Evolutionary conservation across 2,329 filamentous ascomycete species (phyloP), one percentile per base, ranked within the genome.

Genomic region (Ustilaginoidea virens): DNA sequence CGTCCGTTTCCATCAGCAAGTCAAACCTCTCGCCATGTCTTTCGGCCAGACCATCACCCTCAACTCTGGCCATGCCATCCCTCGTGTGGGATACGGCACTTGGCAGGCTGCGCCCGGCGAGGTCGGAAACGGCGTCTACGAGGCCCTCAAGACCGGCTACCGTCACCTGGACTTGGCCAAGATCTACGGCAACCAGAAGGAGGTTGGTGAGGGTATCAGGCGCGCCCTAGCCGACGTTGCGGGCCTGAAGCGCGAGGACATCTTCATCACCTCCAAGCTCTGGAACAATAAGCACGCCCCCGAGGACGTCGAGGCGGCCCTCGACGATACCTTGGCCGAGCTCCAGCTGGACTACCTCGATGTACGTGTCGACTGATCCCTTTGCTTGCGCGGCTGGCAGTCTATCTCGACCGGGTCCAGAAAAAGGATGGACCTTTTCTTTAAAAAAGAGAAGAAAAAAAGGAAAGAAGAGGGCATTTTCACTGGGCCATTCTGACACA

Each of bases 251-350:
- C 60, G 66, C 10, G 55, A 60, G 38, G 59, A 71, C 39, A 63
- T 72, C 46, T 73, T 67, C 55, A 56, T 72, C 41, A 80, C 75
- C 31, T 76, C 72, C 39, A 81, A 81, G 61, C 63, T 80, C 17
- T 63, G 59, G 60, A 63, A 62, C 40, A 74, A 74, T 40, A 47
- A 43, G 56, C 69, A 74, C 42, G 68, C 64, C 49, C 70, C 75
- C 42, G 63, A 68, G 40, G 54, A 66, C 29, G 70, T 74, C 25
- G 59, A 62, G 37, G 55, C 60, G 30, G 69, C 67, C 5, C 56
- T 73, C 8, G 56, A 68, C 35, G 61, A 65, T 27, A 68, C 65
- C 3, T 53, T 75, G 25, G 57, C 62, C 41, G 62, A 65, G 42
- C 56, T 74, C 33, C 56, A 60, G 28, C 56, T 64, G 3, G 66